phyloP scores from a whole-genome alignment of 164 flowering plant genomes.

The Vitis labrusca region DNA sequence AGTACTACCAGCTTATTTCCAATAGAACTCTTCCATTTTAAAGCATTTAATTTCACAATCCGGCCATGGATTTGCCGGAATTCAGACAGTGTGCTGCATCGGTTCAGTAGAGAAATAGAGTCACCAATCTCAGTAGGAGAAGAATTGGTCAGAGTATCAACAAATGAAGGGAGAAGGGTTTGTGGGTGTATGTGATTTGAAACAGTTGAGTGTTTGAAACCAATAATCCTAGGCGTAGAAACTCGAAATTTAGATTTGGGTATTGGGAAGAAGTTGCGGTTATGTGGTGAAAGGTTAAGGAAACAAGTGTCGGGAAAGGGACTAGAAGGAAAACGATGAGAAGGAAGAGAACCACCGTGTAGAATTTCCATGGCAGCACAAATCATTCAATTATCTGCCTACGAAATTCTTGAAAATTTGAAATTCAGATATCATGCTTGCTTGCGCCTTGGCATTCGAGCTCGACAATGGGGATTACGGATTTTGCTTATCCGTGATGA shows the following conservation, averaged over 20 bases:
- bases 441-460: no score
- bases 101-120: slow-evolving; percentile 17
- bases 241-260: slow-evolving; percentile 21
- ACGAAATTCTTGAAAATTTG: no score
- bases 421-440: no score
- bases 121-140: slow-evolving; percentile 16
- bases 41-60: slow-evolving; percentile 29
- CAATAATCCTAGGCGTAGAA: slow-evolving; percentile 16
- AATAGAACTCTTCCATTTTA: slow-evolving; percentile 13
- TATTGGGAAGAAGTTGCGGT: slow-evolving; percentile 7
- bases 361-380: slow-evolving; percentile 14
- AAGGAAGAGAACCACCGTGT: slow-evolving; percentile 7
- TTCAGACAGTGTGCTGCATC: slow-evolving; percentile 11
- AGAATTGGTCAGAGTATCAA: background rate
- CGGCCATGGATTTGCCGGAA: slow-evolving; percentile 37
- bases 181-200: slow-evolving; percentile 12
- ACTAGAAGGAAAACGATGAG: background rate
- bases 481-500: no score
- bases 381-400: background rate
- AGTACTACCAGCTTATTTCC: slow-evolving; percentile 26
- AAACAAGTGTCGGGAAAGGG: slow-evolving; percentile 11
- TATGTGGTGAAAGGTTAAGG: slow-evolving; percentile 1
- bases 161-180: slow-evolving; percentile 1
- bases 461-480: no score
- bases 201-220: background rate